phyloP scores from a whole-genome alignment of 139 green algal species.

The Chlamydomonas incerta region DNA sequence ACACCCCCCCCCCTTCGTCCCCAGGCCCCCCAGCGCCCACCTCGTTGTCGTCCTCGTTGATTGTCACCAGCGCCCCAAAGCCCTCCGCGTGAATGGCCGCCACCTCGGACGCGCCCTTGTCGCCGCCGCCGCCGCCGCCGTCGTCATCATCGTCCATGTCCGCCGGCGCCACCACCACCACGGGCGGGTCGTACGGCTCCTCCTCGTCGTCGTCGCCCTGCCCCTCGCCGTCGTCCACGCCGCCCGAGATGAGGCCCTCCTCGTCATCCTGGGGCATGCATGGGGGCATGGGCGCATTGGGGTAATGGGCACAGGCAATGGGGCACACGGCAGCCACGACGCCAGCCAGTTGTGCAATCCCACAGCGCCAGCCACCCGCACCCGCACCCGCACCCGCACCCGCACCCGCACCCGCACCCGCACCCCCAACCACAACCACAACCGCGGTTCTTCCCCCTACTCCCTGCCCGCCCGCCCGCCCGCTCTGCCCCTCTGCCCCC shows the following conservation, averaged over 20 bases:
- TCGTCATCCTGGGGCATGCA: neutral
- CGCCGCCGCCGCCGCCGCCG: neutral
- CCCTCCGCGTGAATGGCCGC: neutral
- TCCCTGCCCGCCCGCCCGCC: no score
- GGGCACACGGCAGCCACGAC: no score
- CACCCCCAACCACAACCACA: no score
- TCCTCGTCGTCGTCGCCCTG: neutral
- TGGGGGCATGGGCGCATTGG: neutral
- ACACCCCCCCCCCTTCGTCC: neutral
- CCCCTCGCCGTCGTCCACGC: neutral
- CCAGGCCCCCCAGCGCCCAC: neutral
- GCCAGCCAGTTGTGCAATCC: no score
- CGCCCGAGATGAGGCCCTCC: neutral
- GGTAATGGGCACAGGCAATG: no score
- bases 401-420: no score
- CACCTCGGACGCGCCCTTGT: neutral
- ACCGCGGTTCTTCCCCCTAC: no score
- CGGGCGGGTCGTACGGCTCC: no score
- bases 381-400: no score
- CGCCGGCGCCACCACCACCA: no score
- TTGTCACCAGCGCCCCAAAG: conserved; percentile 17
- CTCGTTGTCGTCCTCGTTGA: conserved; percentile 16
- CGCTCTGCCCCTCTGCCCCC: no score
- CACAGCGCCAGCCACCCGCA: no score
- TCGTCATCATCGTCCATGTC: neutral